A percentile compares a stretch with the other conserved stretches of the same genome.
phyloP scores from a whole-genome alignment of 805 yeast species.

The Saturnispora gosingensis region DNA sequence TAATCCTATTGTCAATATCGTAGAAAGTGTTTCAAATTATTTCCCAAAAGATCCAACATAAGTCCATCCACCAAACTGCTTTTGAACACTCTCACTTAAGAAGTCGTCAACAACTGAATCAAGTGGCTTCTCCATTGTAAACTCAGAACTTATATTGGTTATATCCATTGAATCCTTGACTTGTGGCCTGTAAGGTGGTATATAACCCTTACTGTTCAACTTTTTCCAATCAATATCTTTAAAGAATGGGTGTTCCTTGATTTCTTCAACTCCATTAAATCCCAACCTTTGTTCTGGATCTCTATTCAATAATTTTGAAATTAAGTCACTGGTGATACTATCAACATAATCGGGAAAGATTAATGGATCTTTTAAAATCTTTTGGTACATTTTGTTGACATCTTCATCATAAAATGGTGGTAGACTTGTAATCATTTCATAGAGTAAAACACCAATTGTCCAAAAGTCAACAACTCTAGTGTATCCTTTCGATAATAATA shows the following conservation, averaged over 20 bases:
- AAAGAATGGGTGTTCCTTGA: constrained; percentile 78
- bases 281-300: constrained; percentile 80
- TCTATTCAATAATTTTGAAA: constrained; percentile 66
- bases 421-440: constrained; percentile 93
- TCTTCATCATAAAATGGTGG: constrained; percentile 98
- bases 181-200: constrained; percentile 92
- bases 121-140: constrained; percentile 86
- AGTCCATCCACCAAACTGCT: constrained; percentile 99
- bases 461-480: constrained; percentile 97
- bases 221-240: constrained; percentile 85
- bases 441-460: constrained; percentile 90
- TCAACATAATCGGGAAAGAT: constrained; percentile 85
- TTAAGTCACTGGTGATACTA: constrained; percentile 72
- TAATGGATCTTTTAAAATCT: constrained; percentile 82
- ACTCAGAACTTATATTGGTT: constrained; percentile 85
- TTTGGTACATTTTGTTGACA: constrained; percentile 85
- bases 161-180: constrained; percentile 83
- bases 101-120: constrained; percentile 93
- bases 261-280: constrained; percentile 71
- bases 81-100: constrained; percentile 89
- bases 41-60: constrained; percentile 51
- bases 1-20: not conserved
- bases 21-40: not conserved
- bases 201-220: constrained; percentile 73
- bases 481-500: constrained; percentile 84